phyloP scores from a whole-genome alignment of 2,329 filamentous ascomycete species.

The Clarireedia homoeocarpa region DNA sequence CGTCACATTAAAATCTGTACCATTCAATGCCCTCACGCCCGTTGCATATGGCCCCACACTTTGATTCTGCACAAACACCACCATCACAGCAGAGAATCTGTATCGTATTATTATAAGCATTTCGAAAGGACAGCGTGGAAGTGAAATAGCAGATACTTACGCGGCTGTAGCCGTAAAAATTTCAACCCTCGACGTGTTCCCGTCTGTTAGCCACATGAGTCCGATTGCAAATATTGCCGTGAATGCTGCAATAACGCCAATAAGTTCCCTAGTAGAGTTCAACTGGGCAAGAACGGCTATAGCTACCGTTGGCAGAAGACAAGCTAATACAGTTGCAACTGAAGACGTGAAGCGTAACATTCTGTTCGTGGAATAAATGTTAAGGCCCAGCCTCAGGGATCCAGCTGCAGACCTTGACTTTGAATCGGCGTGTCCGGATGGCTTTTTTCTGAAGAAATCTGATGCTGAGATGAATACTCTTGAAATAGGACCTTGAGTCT shows the following conservation, averaged over 20 bases:
- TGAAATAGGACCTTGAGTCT: too few relatives aligned
- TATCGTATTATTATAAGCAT: too few relatives aligned
- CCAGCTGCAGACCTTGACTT: too few relatives aligned
- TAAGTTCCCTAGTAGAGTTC: slow-evolving; percentile 1
- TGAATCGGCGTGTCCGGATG: too few relatives aligned
- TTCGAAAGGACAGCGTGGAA: too few relatives aligned
- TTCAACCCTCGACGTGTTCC: too few relatives aligned
- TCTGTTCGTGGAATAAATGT: too few relatives aligned
- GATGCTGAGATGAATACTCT: too few relatives aligned
- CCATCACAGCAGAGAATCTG: slow-evolving; percentile 19
- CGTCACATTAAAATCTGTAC: too few relatives aligned
- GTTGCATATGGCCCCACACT: background rate
- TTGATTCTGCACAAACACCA: slow-evolving; percentile 19
- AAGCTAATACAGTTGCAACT: slow-evolving; percentile 16
- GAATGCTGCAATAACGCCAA: slow-evolving; percentile 16
- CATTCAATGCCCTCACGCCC: too few relatives aligned
- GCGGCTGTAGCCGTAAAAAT: slow-evolving; percentile 22
- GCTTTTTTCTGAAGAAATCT: too few relatives aligned
- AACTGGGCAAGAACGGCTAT: slow-evolving; percentile 18
- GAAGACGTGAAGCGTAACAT: slow-evolving; percentile 17
- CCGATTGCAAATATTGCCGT: slow-evolving; percentile 16
- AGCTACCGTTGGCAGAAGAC: slow-evolving; percentile 14
- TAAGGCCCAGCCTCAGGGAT: too few relatives aligned
- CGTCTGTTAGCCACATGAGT: slow-evolving; percentile 14
- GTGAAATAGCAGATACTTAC: slow-evolving; percentile 22